Base-by-base conservation (phyloP, 192 early-diverging fungal species). In the Rhizophagus prolifer region DNA sequence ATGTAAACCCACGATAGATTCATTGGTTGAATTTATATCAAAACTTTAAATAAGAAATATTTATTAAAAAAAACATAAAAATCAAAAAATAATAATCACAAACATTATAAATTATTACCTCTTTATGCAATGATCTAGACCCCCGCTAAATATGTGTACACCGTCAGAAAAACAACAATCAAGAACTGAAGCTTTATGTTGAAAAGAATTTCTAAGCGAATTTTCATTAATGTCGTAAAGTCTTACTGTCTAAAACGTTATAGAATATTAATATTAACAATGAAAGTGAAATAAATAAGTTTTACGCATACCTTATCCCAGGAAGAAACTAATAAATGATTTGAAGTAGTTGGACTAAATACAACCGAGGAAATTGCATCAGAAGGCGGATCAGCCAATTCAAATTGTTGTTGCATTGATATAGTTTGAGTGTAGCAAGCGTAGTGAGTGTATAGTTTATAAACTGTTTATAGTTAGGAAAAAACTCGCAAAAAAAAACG, bases 241-340 rank as follows among this genome's bases (percentile, higher is more conserved):
- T 1, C 93, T 87, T 19, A 97, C 88, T 28, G 81, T 90, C 92
- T 95, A 36, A 23, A 61, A 50, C 62, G 31, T 60, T 59, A 21
- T 63, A 30, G n/a, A 0, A 36, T 34, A 38, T 21, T 67, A 21
- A 30, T 30, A 26, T 28, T 36, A 30, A 21, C 7, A 12, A 23
- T 76, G 28, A 72, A 59, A 38, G 8, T 80, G 4, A 34, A 34
- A 34, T 34, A 34, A 34, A 34, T 34, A 31, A 38, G 72, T 21
- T 31, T 59, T 34, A n/a, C 41, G 26, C 21, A 25, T 84, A 95
- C 94, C 83, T 91, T 90, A 80, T 99, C 96, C 97, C 97, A 99
- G 54, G 93, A 95, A 21, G 93, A 90, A 21, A 89, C 93, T 41
- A 95, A 86, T 25, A 99, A 86, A 16, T 90, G 80, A 25, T 80